A percentile compares a stretch with the other conserved stretches of the same genome.
Evolutionary conservation across 2,329 filamentous ascomycete genomes (phyloP).

Genomic region (Aspergillus fijiensis): DNA sequence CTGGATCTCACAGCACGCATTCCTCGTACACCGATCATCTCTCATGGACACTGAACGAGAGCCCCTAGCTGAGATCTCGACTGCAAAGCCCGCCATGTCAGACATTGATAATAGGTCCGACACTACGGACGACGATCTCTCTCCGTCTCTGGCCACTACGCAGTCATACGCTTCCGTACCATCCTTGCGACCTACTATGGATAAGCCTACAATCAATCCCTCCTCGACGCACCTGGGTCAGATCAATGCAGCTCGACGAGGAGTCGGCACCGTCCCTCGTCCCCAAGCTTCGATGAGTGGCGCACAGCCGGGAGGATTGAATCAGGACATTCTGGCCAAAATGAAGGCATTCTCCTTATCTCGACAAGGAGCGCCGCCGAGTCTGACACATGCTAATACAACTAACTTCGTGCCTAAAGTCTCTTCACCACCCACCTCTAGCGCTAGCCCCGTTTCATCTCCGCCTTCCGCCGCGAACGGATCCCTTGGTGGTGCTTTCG

Average conservation of each 20-base stretch:
- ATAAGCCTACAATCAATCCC: constrained; percentile 60
- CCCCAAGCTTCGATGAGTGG: constrained; percentile 35
- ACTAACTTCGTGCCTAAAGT: constrained; percentile 33
- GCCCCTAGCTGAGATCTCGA: constrained; percentile 21
- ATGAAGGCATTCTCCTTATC: constrained; percentile 70
- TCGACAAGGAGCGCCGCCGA: constrained; percentile 57
- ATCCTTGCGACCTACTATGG: constrained; percentile 26
- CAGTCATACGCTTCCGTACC: constrained; percentile 25
- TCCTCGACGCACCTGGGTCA: constrained; percentile 84
- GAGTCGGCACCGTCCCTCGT: constrained; percentile 26
- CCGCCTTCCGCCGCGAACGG: constrained; percentile 23
- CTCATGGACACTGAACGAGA: constrained; percentile 25
- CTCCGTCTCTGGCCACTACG: constrained; percentile 36
- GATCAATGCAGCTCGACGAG: constrained; percentile 65
- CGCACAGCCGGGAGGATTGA: constrained; percentile 51
- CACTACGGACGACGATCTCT: constrained; percentile 22
- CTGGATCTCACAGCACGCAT: neutral
- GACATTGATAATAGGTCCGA: constrained; percentile 22
- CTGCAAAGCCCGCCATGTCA: constrained; percentile 11
- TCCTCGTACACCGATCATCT: neutral
- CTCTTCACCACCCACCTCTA: constrained; percentile 6
- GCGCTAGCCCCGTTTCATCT: constrained; percentile 12
- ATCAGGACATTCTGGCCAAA: constrained; percentile 65
- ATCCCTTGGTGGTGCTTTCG: constrained; percentile 31
- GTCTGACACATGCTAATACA: constrained; percentile 33